Evolutionary conservation across 345 rosid species (phyloP).

Genomic region (Pelargonium nanum): DNA sequence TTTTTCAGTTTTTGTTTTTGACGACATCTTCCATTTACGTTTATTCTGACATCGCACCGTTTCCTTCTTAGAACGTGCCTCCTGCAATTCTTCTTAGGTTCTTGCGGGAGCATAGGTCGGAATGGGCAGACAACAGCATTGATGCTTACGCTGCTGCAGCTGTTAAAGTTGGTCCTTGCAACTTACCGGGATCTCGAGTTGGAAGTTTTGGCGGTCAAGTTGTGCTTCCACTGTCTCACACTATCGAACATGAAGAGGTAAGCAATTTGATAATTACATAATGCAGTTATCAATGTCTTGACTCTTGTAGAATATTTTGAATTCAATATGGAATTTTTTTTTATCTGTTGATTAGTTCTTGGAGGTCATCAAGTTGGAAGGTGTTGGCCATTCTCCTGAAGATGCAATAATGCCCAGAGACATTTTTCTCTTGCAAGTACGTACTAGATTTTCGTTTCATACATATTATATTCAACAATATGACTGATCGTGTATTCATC

Average conservation of each 20-base stretch:
- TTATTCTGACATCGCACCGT: background rate
- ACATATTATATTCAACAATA: background rate
- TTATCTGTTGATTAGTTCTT: slow-evolving; percentile 42
- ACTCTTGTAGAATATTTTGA: too few relatives aligned
- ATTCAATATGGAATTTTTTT: background rate
- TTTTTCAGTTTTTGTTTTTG: background rate
- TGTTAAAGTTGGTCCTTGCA: slow-evolving; percentile 86
- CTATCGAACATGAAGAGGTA: slow-evolving; percentile 95
- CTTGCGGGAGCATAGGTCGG: slow-evolving; percentile 94
- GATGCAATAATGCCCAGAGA: slow-evolving; percentile 87
- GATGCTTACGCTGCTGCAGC: slow-evolving; percentile 97
- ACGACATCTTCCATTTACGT: background rate
- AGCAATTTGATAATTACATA: background rate
- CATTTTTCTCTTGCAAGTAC: slow-evolving; percentile 84
- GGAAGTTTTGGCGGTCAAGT: slow-evolving; percentile 89
- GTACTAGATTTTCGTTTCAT: slow-evolving; percentile 6
- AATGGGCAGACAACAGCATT: slow-evolving; percentile 95
- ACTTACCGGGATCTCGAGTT: slow-evolving; percentile 58
- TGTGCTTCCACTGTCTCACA: slow-evolving; percentile 93
- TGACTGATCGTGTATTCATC: too few relatives aligned
- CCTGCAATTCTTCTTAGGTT: slow-evolving; percentile 95
- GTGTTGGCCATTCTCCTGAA: slow-evolving; percentile 80
- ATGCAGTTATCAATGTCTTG: too few relatives aligned
- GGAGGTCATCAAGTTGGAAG: slow-evolving; percentile 93
- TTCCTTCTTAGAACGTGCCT: slow-evolving; percentile 68